These are phyloP conservation scores for Ambrosiella beaveri DNA, from an alignment of 2,329 filamentous ascomycete species.

Conservation along the genomic window DNA sequence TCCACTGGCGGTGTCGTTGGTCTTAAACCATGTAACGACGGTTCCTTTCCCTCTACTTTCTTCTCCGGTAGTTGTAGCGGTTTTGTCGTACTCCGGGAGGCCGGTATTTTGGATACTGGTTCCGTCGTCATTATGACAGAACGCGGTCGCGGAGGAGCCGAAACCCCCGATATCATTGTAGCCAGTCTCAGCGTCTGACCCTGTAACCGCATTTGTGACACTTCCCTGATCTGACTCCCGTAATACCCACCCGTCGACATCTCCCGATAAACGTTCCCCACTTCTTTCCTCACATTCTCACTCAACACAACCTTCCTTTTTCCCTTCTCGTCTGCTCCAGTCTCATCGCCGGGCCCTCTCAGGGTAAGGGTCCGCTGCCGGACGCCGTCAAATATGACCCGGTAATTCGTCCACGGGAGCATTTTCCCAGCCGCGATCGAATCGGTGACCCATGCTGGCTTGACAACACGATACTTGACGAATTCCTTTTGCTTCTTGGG, in stretches of 20 bases:
- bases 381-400: constrained; percentile 68
- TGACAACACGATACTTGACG: constrained; percentile 73
- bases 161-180: no score
- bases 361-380: constrained; percentile 56
- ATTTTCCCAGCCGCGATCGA: constrained; percentile 67
- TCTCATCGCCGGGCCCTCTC: neutral
- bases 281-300: constrained; percentile 15
- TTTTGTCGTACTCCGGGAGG: no score
- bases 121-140: no score
- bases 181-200: no score
- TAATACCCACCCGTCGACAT: constrained; percentile 77
- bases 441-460: constrained; percentile 85
- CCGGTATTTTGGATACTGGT: no score
- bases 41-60: neutral
- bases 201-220: neutral
- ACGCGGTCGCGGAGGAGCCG: no score
- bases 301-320: constrained; percentile 38
- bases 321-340: constrained; percentile 26
- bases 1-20: neutral
- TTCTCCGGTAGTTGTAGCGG: no score
- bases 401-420: constrained; percentile 72
- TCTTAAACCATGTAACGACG: neutral
- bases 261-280: constrained; percentile 51
- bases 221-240: constrained; percentile 38
- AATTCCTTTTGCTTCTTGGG: constrained; percentile 90